Percentiles rank a stretch among this genome's conserved stretches.
Conservation (phyloP, 352 stramenopile species). For the Pythium brassicae region DNA sequence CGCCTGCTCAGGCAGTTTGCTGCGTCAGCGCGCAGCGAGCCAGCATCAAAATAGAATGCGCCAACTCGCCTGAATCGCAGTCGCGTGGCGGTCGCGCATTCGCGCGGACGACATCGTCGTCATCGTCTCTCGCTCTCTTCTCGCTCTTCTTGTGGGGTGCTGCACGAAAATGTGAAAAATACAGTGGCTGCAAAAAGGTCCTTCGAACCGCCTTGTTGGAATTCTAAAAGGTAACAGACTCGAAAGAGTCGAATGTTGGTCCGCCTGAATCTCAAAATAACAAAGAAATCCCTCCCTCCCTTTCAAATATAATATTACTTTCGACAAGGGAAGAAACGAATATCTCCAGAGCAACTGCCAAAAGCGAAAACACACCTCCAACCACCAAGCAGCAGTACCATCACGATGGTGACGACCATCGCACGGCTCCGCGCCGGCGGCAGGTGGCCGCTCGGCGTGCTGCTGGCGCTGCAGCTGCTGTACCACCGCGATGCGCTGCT, state of each 20-base stretch:
- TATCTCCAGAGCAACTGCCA: background rate
- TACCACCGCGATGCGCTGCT: constrained; percentile 47
- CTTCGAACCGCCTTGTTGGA: too few relatives aligned
- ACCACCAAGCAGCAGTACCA: background rate
- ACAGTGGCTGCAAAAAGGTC: background rate
- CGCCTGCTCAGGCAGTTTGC: constrained; percentile 18
- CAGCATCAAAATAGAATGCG: background rate
- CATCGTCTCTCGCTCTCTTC: background rate
- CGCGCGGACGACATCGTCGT: constrained; percentile 3
- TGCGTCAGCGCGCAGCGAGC: background rate
- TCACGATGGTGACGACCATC: constrained; percentile 4
- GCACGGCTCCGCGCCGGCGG: background rate
- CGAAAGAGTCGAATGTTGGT: background rate
- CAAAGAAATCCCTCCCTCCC: too few relatives aligned
- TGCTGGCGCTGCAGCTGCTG: constrained; percentile 38
- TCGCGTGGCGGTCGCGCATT: constrained; percentile 18
- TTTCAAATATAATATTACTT: too few relatives aligned
- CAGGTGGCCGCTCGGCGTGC: constrained; percentile 15
- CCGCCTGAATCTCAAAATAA: too few relatives aligned
- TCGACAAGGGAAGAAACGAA: too few relatives aligned
- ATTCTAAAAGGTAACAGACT: background rate
- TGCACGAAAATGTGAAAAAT: too few relatives aligned
- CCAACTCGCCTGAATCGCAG: constrained; percentile 17
- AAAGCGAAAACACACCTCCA: background rate
- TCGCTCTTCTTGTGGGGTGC: too few relatives aligned